Base-by-base conservation (phyloP, 306 rosid species). In the Macrotyloma uniflorum region DNA sequence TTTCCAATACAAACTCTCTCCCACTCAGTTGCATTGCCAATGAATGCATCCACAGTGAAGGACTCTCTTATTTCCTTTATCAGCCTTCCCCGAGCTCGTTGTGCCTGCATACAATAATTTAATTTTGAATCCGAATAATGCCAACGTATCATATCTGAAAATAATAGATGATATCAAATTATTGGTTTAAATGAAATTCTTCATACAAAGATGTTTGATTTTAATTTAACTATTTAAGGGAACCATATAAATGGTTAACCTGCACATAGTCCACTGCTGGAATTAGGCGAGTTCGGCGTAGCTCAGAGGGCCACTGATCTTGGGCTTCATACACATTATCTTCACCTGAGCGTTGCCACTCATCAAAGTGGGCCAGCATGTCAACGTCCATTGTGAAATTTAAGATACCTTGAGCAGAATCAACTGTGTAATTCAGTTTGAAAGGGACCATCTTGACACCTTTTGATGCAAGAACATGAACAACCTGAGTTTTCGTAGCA, bases 321-420 rank as follows among this genome's bases (percentile, higher is more conserved):
- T 88, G 87, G 32, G 98, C 90, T 87, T 93, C 97, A 30, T 87
- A 93, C 23, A 38, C 86, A 67, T 84, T 74, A 78, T 93, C 93
- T 57, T 83, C 49, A 28, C 90, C 92, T 0, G 83, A 80, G 38
- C 91, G 85, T 66, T 91, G 96, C 98, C 96, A 93, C 72, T 83
- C 86, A 74, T 93, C 97, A 75, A 93, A 88, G 80, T 91, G 96
- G 32, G 92, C 83, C 82, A 91, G 83, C 90, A 86, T 93, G 69
- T 93, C 98, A 70, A 91, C 89, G 55, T 90, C 93, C 97, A 93
- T 91, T 20, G 91, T 90, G 80, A 88, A 87, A 68, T 91, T 93
- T 28, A 91, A 77, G 47, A 91, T 93, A 40, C 96, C 92, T 88
- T 93, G 97, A 65, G 75, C 93, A 47, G 85, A 86, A 62, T 90